Evolutionary conservation across 2,329 filamentous ascomycete genomes (phyloP).

Genomic region (Trichoderma sp.): DNA sequence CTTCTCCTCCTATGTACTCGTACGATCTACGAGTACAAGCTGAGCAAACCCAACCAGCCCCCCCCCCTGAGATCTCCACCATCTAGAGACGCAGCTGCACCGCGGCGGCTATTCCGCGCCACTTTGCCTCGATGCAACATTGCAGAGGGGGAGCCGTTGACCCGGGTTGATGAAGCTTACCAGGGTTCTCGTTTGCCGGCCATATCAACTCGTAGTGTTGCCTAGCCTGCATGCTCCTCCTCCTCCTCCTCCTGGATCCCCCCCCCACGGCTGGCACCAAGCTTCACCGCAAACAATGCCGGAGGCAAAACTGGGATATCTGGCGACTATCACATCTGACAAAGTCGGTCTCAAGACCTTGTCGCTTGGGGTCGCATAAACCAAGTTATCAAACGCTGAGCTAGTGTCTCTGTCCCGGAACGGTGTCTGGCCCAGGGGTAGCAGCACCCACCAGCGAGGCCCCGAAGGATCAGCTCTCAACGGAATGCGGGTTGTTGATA

Average conservation of each 20-base stretch:
- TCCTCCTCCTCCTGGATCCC: not conserved
- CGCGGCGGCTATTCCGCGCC: no score
- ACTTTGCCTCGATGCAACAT: no score
- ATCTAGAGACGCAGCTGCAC: no score
- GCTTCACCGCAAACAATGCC: not conserved
- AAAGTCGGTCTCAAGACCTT: not conserved
- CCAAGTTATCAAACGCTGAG: not conserved
- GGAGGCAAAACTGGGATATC: not conserved
- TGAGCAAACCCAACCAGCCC: no score
- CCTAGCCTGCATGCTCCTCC: no score
- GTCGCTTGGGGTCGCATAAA: not conserved
- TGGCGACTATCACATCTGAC: slow-evolving; percentile 11
- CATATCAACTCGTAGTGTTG: not conserved
- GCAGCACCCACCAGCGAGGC: no score
- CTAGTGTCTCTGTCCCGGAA: not conserved
- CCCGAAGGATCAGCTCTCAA: not conserved
- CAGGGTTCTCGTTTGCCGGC: no score
- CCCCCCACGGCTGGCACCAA: not conserved
- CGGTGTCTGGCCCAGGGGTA: not conserved
- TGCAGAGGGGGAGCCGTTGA: no score
- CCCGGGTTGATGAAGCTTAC: no score
- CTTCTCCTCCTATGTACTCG: no score
- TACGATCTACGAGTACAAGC: no score
- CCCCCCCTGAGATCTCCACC: no score
- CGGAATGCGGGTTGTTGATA: not conserved